Evolutionary conservation across 192 early-diverging fungal genomes (phyloP), one percentile per base, ranked within the genome.

Genomic region (Linnemannia hyalina): DNA sequence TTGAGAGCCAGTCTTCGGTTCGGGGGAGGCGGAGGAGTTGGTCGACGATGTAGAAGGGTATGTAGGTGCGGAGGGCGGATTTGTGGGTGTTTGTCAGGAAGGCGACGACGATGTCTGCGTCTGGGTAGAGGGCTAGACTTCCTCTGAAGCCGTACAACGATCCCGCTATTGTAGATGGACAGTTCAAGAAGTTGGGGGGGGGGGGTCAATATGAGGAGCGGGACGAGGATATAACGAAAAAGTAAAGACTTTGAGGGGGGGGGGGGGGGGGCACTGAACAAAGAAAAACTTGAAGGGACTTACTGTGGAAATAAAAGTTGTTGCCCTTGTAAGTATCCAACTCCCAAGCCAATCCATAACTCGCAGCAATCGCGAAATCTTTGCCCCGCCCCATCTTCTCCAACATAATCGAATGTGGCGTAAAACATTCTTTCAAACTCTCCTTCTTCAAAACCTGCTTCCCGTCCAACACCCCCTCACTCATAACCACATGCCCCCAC

Each of bases 321-420:
- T 79, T 23, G 4, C 77, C 82, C 52, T 75, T 78, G 42, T 76
- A 84, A 0, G 8, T 20, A 18, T 84, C 77, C 11, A 75, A 5
- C 38, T 70, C 32, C 82, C 77, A 84, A 4, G 73, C 82, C 29
- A 84, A 11, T 1, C 77, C 76, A 40, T 84, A 84, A 26, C 23
- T 44, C 11, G 15, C 6, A 4, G 35, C n/a, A 4, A 63, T 60
- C 5, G 47, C 76, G 55, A 84, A 78, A 9, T 84, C 82, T 2
- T 60, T 13, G 11, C 54, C n/a, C 0, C 49, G 57, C 7, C 55
- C 55, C 55, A 60, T 60, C n/a, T 60, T 60, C 0, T 18, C 55
- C 15, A 10, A n/a, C 16, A 84, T 68, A 18, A 60, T 60, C 8
- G 72, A 72, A 23, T 63, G 76, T 1, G 44, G 49, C 1, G 46